Evolutionary conservation across 768 basidiomycete species (phyloP).

Genomic region (Russula abietina): DNA sequence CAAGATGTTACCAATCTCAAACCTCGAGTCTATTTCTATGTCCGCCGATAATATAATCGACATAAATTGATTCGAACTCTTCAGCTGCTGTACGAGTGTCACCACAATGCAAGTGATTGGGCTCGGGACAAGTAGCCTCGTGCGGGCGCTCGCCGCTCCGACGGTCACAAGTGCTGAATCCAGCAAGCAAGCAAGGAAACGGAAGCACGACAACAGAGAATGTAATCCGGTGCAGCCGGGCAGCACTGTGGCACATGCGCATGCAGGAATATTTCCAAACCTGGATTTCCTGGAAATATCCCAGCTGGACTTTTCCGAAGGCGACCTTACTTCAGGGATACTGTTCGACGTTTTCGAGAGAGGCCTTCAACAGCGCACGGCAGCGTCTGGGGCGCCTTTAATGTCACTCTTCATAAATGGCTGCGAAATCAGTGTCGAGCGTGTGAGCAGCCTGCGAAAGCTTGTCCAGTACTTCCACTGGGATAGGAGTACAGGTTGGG

Average conservation of each 20-base stretch:
- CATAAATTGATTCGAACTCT: not conserved
- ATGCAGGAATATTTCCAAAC: not conserved
- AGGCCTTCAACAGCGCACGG: no score
- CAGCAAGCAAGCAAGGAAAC: not conserved
- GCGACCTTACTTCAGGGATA: no score
- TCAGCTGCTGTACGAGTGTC: conserved; percentile 2
- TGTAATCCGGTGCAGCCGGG: not conserved
- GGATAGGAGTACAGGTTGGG: no score
- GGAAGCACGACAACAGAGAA: not conserved
- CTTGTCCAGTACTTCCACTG: no score
- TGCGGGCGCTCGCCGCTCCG: conserved; percentile 4
- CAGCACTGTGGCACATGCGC: not conserved
- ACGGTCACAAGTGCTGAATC: not conserved
- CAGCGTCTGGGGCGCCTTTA: no score
- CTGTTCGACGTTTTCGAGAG: not conserved
- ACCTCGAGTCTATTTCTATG: conserved; percentile 8
- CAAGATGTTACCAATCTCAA: not conserved
- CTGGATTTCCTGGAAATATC: not conserved
- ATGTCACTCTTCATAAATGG: no score
- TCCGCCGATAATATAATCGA: not conserved
- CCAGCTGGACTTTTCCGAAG: not conserved
- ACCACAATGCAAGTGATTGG: conserved; percentile 3
- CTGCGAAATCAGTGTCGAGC: no score
- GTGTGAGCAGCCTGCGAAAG: no score
- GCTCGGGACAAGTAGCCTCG: not conserved